These are phyloP conservation scores for Candida railenensis DNA, from an alignment of 805 yeast genomes.

Conservation along the genomic window DNA sequence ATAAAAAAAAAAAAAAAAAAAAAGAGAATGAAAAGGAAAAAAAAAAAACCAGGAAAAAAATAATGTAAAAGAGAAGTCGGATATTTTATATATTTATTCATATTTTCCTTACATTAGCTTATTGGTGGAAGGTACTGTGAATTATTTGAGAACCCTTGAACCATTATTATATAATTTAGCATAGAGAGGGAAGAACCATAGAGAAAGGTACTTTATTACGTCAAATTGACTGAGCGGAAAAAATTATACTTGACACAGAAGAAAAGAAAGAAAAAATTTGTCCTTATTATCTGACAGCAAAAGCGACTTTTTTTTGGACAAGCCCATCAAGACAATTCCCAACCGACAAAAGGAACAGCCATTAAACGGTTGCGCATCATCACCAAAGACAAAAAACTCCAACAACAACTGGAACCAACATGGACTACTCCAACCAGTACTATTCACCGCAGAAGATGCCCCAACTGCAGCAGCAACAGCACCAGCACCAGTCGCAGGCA, in stretches of 20 bases:
- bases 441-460: constrained; percentile 2
- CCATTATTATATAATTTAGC: background rate
- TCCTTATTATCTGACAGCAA: no score
- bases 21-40: background rate
- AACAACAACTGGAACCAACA: background rate
- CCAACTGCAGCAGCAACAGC: constrained; percentile 1
- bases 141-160: background rate
- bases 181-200: background rate
- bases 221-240: no score
- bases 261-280: no score
- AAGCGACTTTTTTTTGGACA: no score
- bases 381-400: background rate
- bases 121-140: background rate
- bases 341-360: no score
- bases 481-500: constrained; percentile 1
- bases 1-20: background rate
- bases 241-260: no score
- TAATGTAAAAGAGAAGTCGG: background rate
- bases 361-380: background rate
- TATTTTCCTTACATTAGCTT: background rate
- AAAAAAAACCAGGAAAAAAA: background rate
- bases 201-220: no score
- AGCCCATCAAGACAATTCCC: no score
- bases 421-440: constrained; percentile 4
- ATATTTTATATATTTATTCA: background rate